Evolutionary conservation across 2,329 filamentous ascomycete genomes (phyloP), one percentile per base, ranked within the genome.

Genomic region (Fusarium nisikadoi): DNA sequence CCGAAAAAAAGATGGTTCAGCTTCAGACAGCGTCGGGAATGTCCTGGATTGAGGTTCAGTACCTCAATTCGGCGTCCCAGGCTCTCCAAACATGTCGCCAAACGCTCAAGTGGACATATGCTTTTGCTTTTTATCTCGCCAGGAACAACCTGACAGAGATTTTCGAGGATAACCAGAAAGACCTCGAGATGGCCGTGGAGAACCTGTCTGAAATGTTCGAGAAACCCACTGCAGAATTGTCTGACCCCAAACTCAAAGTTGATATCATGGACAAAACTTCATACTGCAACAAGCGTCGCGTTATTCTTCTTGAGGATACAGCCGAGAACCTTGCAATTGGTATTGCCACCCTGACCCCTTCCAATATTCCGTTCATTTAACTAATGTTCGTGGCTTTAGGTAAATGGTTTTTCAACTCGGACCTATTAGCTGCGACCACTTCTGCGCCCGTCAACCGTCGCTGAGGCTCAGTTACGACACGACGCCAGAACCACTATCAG

Each of bases 21-120:
- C 87, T 99, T 46, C 96, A 99, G 82, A 94, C 93, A 42, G 91
- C 94, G 33, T 98, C 95, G 0, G 94, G 94, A 71, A 94, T 99
- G 90, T 98, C 95, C 0, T 99, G 96, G 96, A 99, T 99, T 66
- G 96, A 99, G 80, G 96, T 99, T 11, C 96, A 99, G 79, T 99
- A 98, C 80, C 89, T 99, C 27, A 94, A 97, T 78, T 92, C 93
- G 4, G 96, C 96, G 0, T 97, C 95, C 1, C 94, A 97, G 79
- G 94, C 95, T 6, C 88, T 99, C 20, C 95, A 98, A 83, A 94
- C 94, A 50, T 99, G 96, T 82, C 93, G 96, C n/a, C 95, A 98
- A 83, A 99, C 96, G 0, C 87, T 99, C 9, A 99, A 99, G 84
- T 99, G 96, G 96, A 99, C 96, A 0, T 99, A 99, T 78, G 96